Percentiles rank a stretch among this genome's conserved stretches.
These are phyloP conservation scores for Rosa lucieae DNA, from an alignment of 306 rosid genomes.

Conservation along the genomic window DNA sequence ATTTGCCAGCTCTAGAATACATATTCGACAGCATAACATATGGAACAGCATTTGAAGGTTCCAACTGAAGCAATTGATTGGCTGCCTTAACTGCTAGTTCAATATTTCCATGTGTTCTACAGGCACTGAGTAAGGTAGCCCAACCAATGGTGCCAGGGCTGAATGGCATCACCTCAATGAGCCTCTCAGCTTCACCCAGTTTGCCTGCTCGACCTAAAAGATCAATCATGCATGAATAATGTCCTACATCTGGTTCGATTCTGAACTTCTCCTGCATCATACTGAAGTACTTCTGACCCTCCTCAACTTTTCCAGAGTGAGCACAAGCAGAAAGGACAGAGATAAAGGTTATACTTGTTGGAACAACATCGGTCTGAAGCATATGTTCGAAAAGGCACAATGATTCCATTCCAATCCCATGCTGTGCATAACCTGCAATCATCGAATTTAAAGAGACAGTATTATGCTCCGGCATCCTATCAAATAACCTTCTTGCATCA, in stretches of 20 bases:
- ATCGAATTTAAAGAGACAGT: constrained; percentile 61
- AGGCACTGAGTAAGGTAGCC: constrained; percentile 85
- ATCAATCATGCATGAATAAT: constrained; percentile 83
- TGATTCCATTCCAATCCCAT: constrained; percentile 62
- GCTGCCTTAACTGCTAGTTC: constrained; percentile 77
- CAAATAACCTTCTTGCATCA: constrained; percentile 70
- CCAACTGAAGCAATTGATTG: constrained; percentile 51
- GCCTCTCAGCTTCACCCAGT: constrained; percentile 62
- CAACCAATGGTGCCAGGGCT: constrained; percentile 64
- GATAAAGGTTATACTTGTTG: constrained; percentile 67
- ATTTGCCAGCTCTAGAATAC: constrained; percentile 64
- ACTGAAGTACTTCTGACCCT: constrained; percentile 63
- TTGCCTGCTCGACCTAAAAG: constrained; percentile 79
- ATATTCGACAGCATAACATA: constrained; percentile 66
- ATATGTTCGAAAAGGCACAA: constrained; percentile 58
- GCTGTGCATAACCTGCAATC: constrained; percentile 83
- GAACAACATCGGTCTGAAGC: constrained; percentile 52
- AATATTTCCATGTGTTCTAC: constrained; percentile 77
- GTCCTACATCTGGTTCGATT: constrained; percentile 71
- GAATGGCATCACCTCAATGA: constrained; percentile 73
- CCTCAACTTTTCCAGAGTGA: constrained; percentile 76
- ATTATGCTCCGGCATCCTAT: constrained; percentile 68
- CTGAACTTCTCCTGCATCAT: constrained; percentile 73
- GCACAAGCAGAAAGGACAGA: constrained; percentile 75
- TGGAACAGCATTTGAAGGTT: constrained; percentile 66